Base-by-base conservation (phyloP, 257 asterid genomes). In the Verbascum thapsus region DNA sequence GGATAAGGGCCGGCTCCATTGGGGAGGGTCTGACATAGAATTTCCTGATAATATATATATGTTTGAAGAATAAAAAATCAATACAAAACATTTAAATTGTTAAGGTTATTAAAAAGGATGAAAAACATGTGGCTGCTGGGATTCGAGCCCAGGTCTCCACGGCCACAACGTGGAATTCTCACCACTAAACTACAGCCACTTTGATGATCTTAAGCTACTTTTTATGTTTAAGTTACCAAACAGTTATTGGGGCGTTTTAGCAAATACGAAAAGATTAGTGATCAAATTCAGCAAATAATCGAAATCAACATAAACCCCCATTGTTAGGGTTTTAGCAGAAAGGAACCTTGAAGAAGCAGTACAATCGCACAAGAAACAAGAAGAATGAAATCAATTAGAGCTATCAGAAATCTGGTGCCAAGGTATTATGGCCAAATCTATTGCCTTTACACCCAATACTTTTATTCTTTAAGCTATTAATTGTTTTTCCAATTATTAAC, bases 131-230 rank as follows among this genome's bases (percentile, higher is more conserved):
- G 96, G 98, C 98, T 91, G 96, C 96, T 92, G 91, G 97, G 94
- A 92, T 91, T 91, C 94, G 95, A 88, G 98, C 97, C 95, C 95
- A 85, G 95, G 96, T 87, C 97, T 87, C 88, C 89, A 92, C 91
- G 94, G 95, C 97, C 98, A 87, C 96, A 89, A 85, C 94, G 90
- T 92, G 94, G 88, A 92, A 92, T 89, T 89, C 97, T 92, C 3
- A 89, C 96, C 94, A 84, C 95, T 84, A 88, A 86, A 92, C 96
- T 88, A 86, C 91, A 86, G 91, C 97, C 95, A 89, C 91, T 19
- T 64, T 26, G 39, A 0, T 70, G 5, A n/a, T n/a, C n/a, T n/a
- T n/a, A n/a, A n/a, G n/a, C n/a, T n/a, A n/a, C n/a, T n/a, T n/a
- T n/a, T n/a, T n/a, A n/a, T n/a, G n/a, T n/a, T n/a, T n/a, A n/a